Percentiles rank a stretch among this genome's conserved stretches.
Evolutionary conservation across 1,284 basidiomycete genomes (phyloP).

Genomic region (Cutaneotrichosporon cavernicola): DNA sequence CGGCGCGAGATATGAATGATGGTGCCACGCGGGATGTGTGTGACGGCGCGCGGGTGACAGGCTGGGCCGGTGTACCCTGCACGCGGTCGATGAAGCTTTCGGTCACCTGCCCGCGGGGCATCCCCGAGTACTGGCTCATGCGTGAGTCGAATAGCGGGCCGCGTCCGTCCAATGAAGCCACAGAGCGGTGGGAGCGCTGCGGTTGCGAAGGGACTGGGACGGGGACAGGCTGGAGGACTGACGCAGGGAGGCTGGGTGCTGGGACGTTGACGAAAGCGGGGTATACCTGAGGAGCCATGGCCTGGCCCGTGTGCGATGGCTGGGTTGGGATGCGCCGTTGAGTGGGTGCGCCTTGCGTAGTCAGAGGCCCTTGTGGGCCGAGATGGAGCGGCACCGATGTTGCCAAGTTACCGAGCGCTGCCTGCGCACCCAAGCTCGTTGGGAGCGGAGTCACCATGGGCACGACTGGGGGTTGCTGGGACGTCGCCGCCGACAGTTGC

Average conservation of each 20-base stretch:
- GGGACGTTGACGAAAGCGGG: neutral
- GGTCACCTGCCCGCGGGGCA: neutral
- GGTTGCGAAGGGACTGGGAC: neutral
- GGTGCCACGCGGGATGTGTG: neutral
- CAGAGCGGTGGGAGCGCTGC: neutral
- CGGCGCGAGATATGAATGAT: neutral
- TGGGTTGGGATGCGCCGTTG: neutral
- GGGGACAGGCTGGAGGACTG: neutral
- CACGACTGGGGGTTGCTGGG: neutral
- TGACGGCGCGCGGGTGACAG: neutral
- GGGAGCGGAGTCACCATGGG: neutral
- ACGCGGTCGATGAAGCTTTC: constrained; percentile 1
- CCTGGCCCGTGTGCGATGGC: neutral
- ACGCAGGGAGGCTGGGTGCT: neutral
- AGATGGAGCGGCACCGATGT: neutral
- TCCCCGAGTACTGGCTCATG: neutral
- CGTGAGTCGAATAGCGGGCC: neutral
- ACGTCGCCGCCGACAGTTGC: neutral
- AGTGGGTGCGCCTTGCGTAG: neutral
- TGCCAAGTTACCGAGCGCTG: neutral
- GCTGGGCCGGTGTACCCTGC: neutral
- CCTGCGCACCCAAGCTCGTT: neutral
- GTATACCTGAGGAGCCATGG: constrained; percentile 2
- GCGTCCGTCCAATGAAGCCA: neutral
- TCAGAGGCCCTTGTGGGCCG: neutral